phyloP scores from a whole-genome alignment of 805 yeast genomes.

The Lipomyces kockii region DNA sequence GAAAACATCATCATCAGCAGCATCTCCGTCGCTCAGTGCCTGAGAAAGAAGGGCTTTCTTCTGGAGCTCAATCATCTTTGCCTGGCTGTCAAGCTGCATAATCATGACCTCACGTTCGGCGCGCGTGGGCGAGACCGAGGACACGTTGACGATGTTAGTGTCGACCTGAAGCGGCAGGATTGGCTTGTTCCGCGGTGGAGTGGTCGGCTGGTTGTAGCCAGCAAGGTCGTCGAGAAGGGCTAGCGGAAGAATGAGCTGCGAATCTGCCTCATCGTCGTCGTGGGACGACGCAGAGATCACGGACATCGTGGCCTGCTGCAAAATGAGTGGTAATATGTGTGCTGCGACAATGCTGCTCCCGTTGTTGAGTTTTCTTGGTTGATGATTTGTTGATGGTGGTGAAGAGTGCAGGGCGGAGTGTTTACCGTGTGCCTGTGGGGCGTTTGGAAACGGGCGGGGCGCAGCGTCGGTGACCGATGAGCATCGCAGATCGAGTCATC shows the following conservation, averaged over 20 bases:
- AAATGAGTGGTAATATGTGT: not conserved
- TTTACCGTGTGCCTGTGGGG: not conserved
- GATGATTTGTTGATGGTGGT: not conserved
- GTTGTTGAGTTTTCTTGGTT: not conserved
- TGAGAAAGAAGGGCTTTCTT: conserved; percentile 26
- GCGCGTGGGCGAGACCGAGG: conserved; percentile 27
- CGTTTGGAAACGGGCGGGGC: conserved; percentile 18
- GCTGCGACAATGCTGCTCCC: conserved; percentile 8
- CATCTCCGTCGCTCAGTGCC: conserved; percentile 13
- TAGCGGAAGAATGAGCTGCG: conserved; percentile 17
- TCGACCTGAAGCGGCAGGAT: conserved; percentile 24
- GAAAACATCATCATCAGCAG: conserved; percentile 1
- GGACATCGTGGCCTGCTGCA: conserved; percentile 16
- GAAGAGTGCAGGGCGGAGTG: not conserved
- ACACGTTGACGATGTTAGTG: conserved; percentile 10
- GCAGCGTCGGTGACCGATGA: conserved; percentile 17
- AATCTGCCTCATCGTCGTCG: conserved; percentile 5
- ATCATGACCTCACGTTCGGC: conserved; percentile 26
- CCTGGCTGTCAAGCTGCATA: conserved; percentile 30
- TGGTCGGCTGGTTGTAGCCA: not conserved
- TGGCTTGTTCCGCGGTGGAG: not conserved
- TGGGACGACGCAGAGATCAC: conserved; percentile 1
- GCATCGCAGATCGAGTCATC: conserved; percentile 3
- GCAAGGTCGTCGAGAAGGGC: conserved; percentile 26
- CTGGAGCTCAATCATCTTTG: conserved; percentile 30